Evolutionary conservation across 805 yeast genomes (phyloP), one percentile per base, ranked within the genome.

Genomic region (Hanseniaspora jakobsenii): DNA sequence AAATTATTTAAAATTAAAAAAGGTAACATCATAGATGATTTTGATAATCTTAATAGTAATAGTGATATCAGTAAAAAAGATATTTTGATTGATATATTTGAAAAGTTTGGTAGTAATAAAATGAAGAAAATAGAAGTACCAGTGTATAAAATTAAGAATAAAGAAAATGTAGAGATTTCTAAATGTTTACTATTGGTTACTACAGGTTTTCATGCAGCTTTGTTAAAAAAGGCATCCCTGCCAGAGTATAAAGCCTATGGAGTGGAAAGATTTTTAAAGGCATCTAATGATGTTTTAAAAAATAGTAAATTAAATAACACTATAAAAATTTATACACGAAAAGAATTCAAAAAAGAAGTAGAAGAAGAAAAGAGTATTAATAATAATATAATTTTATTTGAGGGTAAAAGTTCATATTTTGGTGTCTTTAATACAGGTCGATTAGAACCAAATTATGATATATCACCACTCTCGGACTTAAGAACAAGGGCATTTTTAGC

Each of bases 351-450:
- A 3, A 32, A 38, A 13, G 18, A 28, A n/a, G n/a, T n/a, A n/a
- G n/a, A n/a, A n/a, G n/a, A n/a, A n/a, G n/a, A n/a, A n/a, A n/a
- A n/a, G n/a, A n/a, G n/a, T n/a, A n/a, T n/a, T n/a, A n/a, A n/a
- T n/a, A n/a, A n/a, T n/a, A n/a, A n/a, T n/a, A n/a, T n/a, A n/a
- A n/a, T n/a, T n/a, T n/a, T n/a, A 16, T 19, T 16, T 18, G 28
- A 42, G 8, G 30, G 31, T 14, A 28, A 35, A 35, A 42, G 39
- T n/a, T 42, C 46, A 7, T 42, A 42, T 34, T 42, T 42, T 35
- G 46, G 46, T 1, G 24, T 42, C 4, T 42, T 42, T 26, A n/a
- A 17, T 16, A 37, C 37, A 7, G 46, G 46, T 13, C 34, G 46
- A 42, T 26, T 42, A 13, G 46, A 42, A 23, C 31, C 35, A 35